phyloP scores from a whole-genome alignment of 2,329 filamentous ascomycete genomes.

The Alternaria brassicicola region DNA sequence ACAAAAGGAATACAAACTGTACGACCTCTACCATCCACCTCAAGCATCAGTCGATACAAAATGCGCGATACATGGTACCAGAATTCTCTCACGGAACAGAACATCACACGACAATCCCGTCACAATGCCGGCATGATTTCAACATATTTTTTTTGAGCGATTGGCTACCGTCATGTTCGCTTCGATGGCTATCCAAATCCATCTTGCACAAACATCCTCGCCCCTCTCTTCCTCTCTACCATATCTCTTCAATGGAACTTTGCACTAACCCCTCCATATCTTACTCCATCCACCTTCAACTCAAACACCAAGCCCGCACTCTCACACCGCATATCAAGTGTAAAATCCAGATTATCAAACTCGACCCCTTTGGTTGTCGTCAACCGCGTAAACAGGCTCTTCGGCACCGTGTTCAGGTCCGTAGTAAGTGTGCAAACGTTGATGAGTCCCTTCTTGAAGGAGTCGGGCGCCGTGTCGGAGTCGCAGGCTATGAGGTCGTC shows the following conservation, averaged over 20 bases:
- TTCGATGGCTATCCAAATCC: background rate
- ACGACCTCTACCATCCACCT: too few relatives aligned
- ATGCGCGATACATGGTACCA: background rate
- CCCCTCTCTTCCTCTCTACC: background rate
- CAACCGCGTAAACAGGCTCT: constrained; percentile 73
- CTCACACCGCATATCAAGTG: constrained; percentile 81
- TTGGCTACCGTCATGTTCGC: background rate
- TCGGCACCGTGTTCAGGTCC: constrained; percentile 75
- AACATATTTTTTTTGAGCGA: background rate
- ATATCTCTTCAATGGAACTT: constrained; percentile 70
- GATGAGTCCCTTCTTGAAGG: constrained; percentile 59
- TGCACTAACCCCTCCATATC: constrained; percentile 77
- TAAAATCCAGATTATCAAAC: constrained; percentile 83
- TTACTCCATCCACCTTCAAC: constrained; percentile 76
- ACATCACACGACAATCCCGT: background rate
- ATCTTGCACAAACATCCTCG: background rate
- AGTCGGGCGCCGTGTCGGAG: constrained; percentile 67
- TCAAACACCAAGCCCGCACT: constrained; percentile 79
- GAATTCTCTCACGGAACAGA: background rate
- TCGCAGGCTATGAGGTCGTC: constrained; percentile 82
- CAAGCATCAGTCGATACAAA: too few relatives aligned
- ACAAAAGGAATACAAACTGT: background rate
- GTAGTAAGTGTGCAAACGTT: constrained; percentile 83
- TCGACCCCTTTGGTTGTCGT: constrained; percentile 80
- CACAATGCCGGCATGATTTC: background rate